Percentiles rank a stretch among this genome's conserved stretches.
phyloP scores from a whole-genome alignment of 371 early-diverging fungal genomes.

The Nematocida major region DNA sequence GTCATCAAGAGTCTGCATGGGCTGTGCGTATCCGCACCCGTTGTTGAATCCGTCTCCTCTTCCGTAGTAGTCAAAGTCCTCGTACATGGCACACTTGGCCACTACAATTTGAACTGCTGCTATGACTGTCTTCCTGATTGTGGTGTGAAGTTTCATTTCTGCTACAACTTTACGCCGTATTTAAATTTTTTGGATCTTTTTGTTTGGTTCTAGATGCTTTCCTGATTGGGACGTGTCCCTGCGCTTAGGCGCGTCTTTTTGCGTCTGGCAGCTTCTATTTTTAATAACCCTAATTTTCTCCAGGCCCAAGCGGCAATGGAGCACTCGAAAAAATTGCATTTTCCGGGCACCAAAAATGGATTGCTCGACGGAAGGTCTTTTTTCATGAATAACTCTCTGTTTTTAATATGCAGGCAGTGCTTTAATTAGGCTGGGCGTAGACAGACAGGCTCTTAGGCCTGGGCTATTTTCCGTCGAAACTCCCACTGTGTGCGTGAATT shows the following conservation, averaged over 20 bases:
- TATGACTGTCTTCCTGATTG: slow-evolving; percentile 28
- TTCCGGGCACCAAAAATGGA: too few relatives aligned
- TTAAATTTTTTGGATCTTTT: slow-evolving; percentile 37
- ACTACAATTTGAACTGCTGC: slow-evolving; percentile 1
- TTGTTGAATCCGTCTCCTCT: slow-evolving; percentile 6
- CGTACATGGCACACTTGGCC: slow-evolving; percentile 2
- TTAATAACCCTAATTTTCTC: neutral
- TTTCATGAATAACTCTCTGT: too few relatives aligned
- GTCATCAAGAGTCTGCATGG: slow-evolving; percentile 24
- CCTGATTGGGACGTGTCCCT: slow-evolving; percentile 9
- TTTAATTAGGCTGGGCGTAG: too few relatives aligned
- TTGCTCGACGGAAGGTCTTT: too few relatives aligned
- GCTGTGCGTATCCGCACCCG: neutral
- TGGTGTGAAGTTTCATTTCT: slow-evolving; percentile 32
- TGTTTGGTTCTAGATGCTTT: slow-evolving; percentile 33
- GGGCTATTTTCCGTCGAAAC: too few relatives aligned
- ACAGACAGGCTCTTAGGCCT: too few relatives aligned
- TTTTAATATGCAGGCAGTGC: too few relatives aligned
- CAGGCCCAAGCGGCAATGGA: neutral
- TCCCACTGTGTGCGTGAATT: too few relatives aligned
- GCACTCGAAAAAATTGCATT: too few relatives aligned
- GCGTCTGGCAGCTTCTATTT: too few relatives aligned
- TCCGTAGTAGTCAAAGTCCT: slow-evolving; percentile 18
- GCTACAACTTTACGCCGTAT: slow-evolving; percentile 2
- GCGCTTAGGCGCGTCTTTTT: neutral